Evolutionary conservation across 148 eudicot genomes (phyloP).

Genomic region (Camellia japonica): DNA sequence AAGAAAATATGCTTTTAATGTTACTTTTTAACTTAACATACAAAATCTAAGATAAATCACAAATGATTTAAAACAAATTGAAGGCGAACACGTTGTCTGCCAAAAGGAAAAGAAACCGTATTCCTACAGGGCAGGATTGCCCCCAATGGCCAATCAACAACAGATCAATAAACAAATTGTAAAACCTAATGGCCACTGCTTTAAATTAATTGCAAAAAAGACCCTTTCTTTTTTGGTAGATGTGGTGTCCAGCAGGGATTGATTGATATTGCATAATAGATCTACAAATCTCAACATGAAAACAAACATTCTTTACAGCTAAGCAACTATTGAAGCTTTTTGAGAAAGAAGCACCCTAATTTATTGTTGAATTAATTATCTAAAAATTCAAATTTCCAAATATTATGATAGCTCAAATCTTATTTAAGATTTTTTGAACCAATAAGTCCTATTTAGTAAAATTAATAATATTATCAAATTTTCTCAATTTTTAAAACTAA

Average conservation of each 20-base stretch:
- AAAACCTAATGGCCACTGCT: not conserved
- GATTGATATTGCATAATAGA: too few species aligned
- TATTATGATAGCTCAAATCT: too few species aligned
- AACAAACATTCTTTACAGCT: too few species aligned
- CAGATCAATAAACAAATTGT: not conserved
- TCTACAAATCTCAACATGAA: not conserved
- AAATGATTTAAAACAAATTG: not conserved
- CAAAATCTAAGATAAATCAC: not conserved
- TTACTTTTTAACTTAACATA: not conserved
- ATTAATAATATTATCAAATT: too few species aligned
- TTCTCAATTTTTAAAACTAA: too few species aligned
- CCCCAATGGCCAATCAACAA: not conserved
- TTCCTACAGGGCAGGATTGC: not conserved
- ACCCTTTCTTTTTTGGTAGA: not conserved
- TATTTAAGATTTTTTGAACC: too few species aligned
- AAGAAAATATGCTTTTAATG: too few species aligned
- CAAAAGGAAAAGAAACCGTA: slow-evolving; percentile 14
- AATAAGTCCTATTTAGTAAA: too few species aligned
- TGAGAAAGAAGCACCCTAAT: not conserved
- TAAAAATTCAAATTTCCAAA: too few species aligned
- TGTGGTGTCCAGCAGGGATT: too few species aligned
- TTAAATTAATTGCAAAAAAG: not conserved
- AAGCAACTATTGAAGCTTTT: not conserved
- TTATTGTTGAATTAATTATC: too few species aligned
- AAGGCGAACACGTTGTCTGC: slow-evolving; percentile 1